phyloP scores from a whole-genome alignment of 2,329 filamentous ascomycete species.

The Zelopaecilomyces penicillatus region DNA sequence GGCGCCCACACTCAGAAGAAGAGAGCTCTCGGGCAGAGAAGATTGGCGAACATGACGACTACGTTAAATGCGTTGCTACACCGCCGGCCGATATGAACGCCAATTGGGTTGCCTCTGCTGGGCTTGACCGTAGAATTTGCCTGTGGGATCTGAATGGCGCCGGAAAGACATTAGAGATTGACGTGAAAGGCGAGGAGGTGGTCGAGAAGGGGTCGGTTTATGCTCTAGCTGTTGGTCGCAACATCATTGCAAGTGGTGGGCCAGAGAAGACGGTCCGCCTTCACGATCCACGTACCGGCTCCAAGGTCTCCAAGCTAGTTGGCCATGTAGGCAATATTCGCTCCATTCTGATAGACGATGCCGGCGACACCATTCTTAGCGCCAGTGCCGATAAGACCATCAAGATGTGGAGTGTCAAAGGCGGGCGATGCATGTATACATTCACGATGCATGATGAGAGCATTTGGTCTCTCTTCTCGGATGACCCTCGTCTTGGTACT shows the following conservation, averaged over 20 bases:
- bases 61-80: conserved; percentile 87
- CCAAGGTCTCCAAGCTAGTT: conserved; percentile 90
- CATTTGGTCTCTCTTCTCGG: conserved; percentile 91
- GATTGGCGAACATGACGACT: conserved; percentile 90
- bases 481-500: conserved; percentile 73
- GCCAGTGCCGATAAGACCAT: conserved; percentile 94
- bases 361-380: conserved; percentile 85
- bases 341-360: conserved; percentile 79
- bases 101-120: conserved; percentile 89
- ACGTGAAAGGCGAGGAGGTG: conserved; percentile 73
- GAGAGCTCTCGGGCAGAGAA: conserved; percentile 49
- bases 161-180: conserved; percentile 80
- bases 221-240: conserved; percentile 70
- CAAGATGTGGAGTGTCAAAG: conserved; percentile 95
- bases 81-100: conserved; percentile 52
- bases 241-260: conserved; percentile 81
- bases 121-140: conserved; percentile 83
- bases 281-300: conserved; percentile 84
- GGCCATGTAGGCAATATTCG: conserved; percentile 94
- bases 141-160: conserved; percentile 88
- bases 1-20: conserved; percentile 64
- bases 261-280: conserved; percentile 88
- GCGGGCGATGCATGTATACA: conserved; percentile 93
- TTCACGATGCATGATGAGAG: conserved; percentile 98
- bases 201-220: conserved; percentile 93